A percentile compares a stretch with the other conserved stretches of the same genome.
Conservation (phyloP, 805 yeast genomes). For the Schwanniomyces occidentalis region DNA sequence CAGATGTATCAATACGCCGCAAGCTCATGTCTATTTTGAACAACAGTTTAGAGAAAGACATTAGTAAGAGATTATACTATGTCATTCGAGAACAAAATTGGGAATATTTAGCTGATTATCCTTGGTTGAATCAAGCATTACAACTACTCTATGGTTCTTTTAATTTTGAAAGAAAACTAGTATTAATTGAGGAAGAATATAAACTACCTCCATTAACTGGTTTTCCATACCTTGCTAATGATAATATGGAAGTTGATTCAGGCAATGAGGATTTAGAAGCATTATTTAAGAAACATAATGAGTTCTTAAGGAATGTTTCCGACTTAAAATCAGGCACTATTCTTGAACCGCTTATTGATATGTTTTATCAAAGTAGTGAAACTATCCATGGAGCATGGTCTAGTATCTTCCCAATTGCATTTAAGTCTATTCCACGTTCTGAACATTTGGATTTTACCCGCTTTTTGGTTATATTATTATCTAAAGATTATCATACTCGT, state of each 20-base stretch:
- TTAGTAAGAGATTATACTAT: slow-evolving; percentile 78
- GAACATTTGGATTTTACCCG: slow-evolving; percentile 86
- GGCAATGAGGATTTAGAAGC: slow-evolving; percentile 17
- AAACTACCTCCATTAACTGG: slow-evolving; percentile 53
- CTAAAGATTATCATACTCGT: slow-evolving; percentile 90
- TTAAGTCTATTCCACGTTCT: slow-evolving; percentile 68
- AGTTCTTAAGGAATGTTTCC: slow-evolving; percentile 30
- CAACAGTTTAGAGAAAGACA: slow-evolving; percentile 73
- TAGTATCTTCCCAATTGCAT: slow-evolving; percentile 77
- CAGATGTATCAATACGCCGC: slow-evolving; percentile 71
- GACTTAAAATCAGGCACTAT: slow-evolving; percentile 56
- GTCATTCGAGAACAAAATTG: slow-evolving; percentile 94
- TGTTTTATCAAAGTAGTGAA: slow-evolving; percentile 79
- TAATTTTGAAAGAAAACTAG: slow-evolving; percentile 49
- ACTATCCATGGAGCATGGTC: slow-evolving; percentile 85
- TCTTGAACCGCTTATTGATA: slow-evolving; percentile 69
- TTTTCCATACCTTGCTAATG: slow-evolving; percentile 32
- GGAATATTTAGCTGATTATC: slow-evolving; percentile 91
- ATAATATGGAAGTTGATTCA: slow-evolving; percentile 29
- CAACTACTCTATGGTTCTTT: slow-evolving; percentile 83
- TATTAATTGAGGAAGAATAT: slow-evolving; percentile 48
- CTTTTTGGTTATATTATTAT: slow-evolving; percentile 70
- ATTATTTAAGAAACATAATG: slow-evolving; percentile 27
- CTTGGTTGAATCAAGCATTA: slow-evolving; percentile 93
- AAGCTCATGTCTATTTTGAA: slow-evolving; percentile 79